phyloP scores from a whole-genome alignment of 495 filamentous ascomycete species.

The Neurospora cerealis region DNA sequence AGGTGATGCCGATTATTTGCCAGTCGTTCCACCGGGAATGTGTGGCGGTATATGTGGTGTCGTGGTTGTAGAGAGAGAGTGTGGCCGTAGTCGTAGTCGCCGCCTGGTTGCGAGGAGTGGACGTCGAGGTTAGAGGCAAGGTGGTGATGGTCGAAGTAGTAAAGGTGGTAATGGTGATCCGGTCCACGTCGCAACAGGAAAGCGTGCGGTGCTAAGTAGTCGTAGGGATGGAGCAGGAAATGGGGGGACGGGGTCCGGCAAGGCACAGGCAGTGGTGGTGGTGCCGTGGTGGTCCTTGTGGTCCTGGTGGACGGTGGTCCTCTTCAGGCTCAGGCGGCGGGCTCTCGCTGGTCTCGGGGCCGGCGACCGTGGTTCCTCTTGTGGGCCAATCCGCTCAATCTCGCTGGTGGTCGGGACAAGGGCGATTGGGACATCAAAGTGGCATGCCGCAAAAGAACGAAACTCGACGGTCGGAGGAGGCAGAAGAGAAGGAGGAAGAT shows the following conservation, averaged over 20 bases:
- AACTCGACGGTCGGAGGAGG: constrained; percentile 16
- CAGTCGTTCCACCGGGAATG: neutral
- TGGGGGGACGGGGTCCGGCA: neutral
- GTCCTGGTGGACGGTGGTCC: neutral
- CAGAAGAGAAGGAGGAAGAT: constrained; percentile 11
- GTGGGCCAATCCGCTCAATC: constrained; percentile 21
- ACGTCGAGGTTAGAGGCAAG: neutral
- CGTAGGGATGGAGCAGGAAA: neutral
- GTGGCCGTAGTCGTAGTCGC: neutral
- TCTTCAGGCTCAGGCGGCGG: neutral
- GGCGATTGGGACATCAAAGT: constrained; percentile 25
- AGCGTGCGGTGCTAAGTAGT: neutral
- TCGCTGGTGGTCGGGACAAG: constrained; percentile 20
- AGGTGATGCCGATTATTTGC: neutral
- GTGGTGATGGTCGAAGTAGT: neutral
- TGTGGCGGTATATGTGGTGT: neutral
- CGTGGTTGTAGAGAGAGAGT: neutral
- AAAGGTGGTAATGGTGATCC: neutral
- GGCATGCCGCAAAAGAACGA: constrained; percentile 26
- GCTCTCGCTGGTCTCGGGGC: neutral
- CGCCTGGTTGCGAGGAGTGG: neutral
- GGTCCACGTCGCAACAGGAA: neutral
- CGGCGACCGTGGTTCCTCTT: constrained; percentile 1
- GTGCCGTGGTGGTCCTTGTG: neutral
- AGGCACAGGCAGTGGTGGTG: neutral